Conservation (phyloP, 352 stramenopile genomes). For the Phytophthora cryptogea region DNA sequence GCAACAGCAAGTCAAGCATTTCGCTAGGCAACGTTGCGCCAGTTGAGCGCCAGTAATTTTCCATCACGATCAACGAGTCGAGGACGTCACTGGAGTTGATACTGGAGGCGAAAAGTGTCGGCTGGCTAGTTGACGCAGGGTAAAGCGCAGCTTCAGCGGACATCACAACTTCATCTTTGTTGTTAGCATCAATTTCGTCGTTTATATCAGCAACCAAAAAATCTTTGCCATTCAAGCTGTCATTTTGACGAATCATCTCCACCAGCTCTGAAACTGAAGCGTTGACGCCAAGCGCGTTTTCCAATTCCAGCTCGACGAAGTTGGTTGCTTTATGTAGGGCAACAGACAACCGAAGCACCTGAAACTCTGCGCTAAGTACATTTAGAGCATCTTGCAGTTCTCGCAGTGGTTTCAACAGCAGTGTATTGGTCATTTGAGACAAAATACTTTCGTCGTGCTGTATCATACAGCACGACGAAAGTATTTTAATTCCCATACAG, state of each 20-base stretch:
- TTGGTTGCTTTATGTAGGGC: neutral
- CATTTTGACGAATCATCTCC: neutral
- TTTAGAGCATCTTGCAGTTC: conserved; percentile 5
- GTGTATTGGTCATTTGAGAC: neutral
- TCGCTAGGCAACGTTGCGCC: neutral
- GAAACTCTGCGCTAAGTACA: neutral
- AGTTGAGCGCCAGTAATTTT: conserved; percentile 5
- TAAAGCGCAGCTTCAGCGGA: neutral
- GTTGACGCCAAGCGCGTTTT: neutral
- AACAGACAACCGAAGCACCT: neutral
- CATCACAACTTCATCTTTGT: neutral
- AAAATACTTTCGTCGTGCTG: neutral
- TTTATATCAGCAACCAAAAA: neutral
- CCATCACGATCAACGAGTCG: conserved; percentile 3
- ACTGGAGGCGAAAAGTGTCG: neutral
- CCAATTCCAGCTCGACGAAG: conserved; percentile 1
- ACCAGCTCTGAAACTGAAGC: neutral
- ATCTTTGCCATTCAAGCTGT: neutral
- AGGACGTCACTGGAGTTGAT: neutral
- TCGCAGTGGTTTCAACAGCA: neutral
- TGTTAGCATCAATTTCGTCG: neutral
- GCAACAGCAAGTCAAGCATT: conserved; percentile 2
- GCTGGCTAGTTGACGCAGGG: neutral
- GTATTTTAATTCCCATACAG: no score
- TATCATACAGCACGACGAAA: no score